Percentiles rank a stretch among this genome's conserved stretches.
Conservation (phyloP, 768 basidiomycete genomes). For the Suillus hirtellus region DNA sequence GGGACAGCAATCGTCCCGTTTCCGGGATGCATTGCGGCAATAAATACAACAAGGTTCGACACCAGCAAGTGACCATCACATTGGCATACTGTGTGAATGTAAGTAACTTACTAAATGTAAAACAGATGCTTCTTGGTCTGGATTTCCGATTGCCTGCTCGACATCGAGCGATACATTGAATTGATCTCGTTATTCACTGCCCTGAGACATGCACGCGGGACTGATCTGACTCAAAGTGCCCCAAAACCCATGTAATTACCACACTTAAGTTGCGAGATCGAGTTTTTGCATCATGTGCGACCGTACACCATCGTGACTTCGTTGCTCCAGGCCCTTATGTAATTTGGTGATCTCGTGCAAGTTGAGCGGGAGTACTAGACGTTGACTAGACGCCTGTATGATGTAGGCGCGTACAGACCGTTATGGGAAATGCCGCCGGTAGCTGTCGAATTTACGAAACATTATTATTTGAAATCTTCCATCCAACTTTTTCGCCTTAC, state of each 20-base stretch:
- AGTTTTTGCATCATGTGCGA: background rate
- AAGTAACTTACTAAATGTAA: background rate
- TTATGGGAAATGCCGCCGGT: conserved; percentile 6
- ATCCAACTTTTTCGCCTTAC: background rate
- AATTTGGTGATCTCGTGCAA: background rate
- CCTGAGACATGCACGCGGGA: background rate
- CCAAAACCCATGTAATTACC: background rate
- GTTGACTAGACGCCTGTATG: no score
- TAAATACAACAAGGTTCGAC: background rate
- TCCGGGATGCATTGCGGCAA: background rate
- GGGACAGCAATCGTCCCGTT: background rate
- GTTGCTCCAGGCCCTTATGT: no score
- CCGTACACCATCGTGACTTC: no score
- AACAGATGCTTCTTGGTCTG: background rate
- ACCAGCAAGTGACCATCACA: background rate
- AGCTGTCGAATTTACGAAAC: background rate
- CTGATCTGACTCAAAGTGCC: background rate
- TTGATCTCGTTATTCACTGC: background rate
- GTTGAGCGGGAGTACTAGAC: no score
- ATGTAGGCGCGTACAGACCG: background rate
- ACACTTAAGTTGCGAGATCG: background rate
- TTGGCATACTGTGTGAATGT: background rate
- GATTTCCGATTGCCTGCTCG: background rate
- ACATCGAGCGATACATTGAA: background rate
- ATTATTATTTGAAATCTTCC: background rate